Evolutionary conservation across 306 rosid species (phyloP), one percentile per base, ranked within the genome.

Genomic region (Vigna mungo): DNA sequence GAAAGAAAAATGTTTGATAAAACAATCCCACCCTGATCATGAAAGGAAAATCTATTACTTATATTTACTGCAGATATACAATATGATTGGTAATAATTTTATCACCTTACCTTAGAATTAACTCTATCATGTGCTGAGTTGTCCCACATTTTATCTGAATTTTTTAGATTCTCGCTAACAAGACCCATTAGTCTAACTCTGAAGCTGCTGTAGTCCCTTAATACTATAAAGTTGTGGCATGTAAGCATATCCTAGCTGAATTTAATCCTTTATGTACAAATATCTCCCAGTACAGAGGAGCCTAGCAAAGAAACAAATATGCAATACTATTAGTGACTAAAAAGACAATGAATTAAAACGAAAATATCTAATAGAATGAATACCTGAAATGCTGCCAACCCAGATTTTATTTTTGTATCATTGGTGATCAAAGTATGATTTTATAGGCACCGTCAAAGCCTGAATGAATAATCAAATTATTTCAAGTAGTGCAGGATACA

Each of bases 141-240:
- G 82, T 95, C 99, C 82, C 89, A 97, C 96, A 95, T 92, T 80
- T 97, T 90, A 76, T 95, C 99, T 77, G 91, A 89, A n/a, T 84
- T 90, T 86, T 49, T 87, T 89, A 90, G 86, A 66, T 86, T 88
- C 78, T 81, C 51, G 61, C 80, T 88, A 72, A 90, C 92, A 82
- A 95, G 99, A 76, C 99, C 99, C 97, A 95, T 37, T 87, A 87
- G 74, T 83, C 88, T 82, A 95, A 80, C 67, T 90, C 91, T 49
- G 96, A 88, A 82, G 97, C 96, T 72, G 87, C 82, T 36, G 97
- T 90, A 80, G 78, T 84, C 79, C 99, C 99, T 81, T 95, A 97
- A 85, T 95, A 95, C 82, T 95, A n/a, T 96, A 86, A 95, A 95
- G 79, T 95, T 95, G 87, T 95, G 99, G 87, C 97, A 95, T 68